A percentile compares a stretch with the other conserved stretches of the same genome.
These are phyloP conservation scores for Sporisorium exsertum DNA, from an alignment of 1,284 basidiomycete species.

Conservation along the genomic window DNA sequence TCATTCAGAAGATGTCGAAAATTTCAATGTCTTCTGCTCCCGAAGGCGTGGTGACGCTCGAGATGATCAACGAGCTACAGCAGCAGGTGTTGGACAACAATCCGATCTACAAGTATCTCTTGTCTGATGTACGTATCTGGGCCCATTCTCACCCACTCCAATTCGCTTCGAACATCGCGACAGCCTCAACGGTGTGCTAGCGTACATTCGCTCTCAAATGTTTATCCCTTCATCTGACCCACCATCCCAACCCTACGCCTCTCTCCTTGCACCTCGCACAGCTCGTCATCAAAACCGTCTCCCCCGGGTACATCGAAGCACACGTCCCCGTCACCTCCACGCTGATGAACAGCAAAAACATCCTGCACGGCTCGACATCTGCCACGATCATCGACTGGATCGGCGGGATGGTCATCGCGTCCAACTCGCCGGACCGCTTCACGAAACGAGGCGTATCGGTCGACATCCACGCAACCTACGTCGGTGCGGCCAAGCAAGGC, in stretches of 20 bases:
- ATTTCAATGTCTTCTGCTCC: not conserved
- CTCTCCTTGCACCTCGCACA: not conserved
- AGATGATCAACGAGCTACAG: constrained; percentile 51
- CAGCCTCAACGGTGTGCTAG: too few species aligned
- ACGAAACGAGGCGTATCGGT: constrained; percentile 49
- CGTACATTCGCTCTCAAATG: too few species aligned
- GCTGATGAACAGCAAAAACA: constrained; percentile 52
- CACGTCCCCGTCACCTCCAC: constrained; percentile 38
- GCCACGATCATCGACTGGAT: constrained; percentile 59
- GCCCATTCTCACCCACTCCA: not conserved
- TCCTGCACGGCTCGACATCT: constrained; percentile 55
- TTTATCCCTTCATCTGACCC: too few species aligned
- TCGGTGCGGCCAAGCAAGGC: constrained; percentile 48
- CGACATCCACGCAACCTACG: constrained; percentile 55
- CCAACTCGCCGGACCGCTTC: constrained; percentile 35
- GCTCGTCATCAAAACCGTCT: constrained; percentile 37
- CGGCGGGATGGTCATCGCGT: constrained; percentile 54
- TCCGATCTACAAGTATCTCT: constrained; percentile 54
- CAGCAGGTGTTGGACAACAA: constrained; percentile 41
- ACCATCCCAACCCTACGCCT: not conserved
- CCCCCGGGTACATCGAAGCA: constrained; percentile 40
- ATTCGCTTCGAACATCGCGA: too few species aligned
- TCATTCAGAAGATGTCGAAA: constrained; percentile 15
- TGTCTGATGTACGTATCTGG: constrained; percentile 37
- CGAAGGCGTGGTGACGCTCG: constrained; percentile 29